A percentile compares a stretch with the other conserved stretches of the same genome.
phyloP scores from a whole-genome alignment of 805 yeast species.

The Kodamaea laetipori region DNA sequence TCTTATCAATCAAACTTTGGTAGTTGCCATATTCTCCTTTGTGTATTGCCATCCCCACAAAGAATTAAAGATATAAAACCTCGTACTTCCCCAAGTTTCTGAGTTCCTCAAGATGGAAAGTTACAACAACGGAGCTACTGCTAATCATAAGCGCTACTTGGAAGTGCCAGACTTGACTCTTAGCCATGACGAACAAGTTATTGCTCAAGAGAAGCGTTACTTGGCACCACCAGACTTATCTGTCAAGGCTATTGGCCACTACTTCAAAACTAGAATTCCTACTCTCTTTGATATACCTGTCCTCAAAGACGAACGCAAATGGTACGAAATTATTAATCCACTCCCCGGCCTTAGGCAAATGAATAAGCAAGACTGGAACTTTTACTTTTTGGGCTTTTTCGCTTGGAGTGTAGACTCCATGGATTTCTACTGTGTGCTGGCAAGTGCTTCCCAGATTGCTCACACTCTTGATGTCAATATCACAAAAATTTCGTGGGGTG shows the following conservation, averaged over 20 bases:
- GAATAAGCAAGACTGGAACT: constrained; percentile 21
- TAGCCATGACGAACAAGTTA: background rate
- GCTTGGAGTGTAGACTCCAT: constrained; percentile 31
- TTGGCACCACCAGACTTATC: constrained; percentile 20
- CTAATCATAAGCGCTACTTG: background rate
- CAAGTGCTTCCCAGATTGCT: constrained; percentile 24
- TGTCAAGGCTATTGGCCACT: constrained; percentile 10
- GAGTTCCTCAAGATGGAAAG: no score
- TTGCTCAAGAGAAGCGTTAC: constrained; percentile 7
- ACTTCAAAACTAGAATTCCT: constrained; percentile 19
- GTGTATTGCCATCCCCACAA: no score
- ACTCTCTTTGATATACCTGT: constrained; percentile 24
- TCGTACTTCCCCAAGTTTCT: no score
- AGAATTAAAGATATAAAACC: no score
- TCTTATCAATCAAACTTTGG: no score
- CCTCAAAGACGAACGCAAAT: constrained; percentile 3
- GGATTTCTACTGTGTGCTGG: constrained; percentile 27
- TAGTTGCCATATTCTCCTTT: no score
- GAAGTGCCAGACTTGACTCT: background rate
- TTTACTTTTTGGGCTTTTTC: constrained; percentile 23
- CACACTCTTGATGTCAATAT: constrained; percentile 19
- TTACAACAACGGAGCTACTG: no score
- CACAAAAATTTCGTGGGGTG: constrained; percentile 27
- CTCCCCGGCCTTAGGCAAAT: constrained; percentile 17
- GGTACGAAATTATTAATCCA: constrained; percentile 18